phyloP scores from a whole-genome alignment of 768 basidiomycete species.

The Krasilnikovozyma curviuscula region DNA sequence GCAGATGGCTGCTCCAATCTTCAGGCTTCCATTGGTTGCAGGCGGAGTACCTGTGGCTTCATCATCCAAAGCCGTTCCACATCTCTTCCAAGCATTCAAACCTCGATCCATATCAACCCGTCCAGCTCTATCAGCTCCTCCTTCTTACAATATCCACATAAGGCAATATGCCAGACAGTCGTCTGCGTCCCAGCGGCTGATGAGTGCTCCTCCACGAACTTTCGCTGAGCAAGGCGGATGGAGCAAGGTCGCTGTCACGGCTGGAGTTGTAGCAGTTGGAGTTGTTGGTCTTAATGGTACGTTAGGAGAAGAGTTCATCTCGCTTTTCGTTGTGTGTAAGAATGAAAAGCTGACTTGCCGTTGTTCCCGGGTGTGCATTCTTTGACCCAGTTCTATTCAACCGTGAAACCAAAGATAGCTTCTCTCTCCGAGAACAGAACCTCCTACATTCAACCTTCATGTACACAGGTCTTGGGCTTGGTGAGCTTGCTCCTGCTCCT shows the following conservation, averaged over 20 bases:
- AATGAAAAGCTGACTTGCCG: neutral
- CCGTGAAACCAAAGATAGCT: slow-evolving; percentile 52
- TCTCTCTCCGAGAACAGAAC: slow-evolving; percentile 43
- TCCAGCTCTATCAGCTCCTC: too few relatives aligned
- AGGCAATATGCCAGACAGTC: too few relatives aligned
- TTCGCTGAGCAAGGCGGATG: slow-evolving; percentile 4
- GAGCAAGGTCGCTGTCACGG: neutral
- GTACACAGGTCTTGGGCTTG: slow-evolving; percentile 63
- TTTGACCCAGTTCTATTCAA: slow-evolving; percentile 49
- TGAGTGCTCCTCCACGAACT: too few relatives aligned
- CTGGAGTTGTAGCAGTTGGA: neutral
- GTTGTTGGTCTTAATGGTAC: neutral
- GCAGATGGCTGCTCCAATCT: too few relatives aligned
- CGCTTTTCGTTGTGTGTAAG: neutral
- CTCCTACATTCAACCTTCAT: slow-evolving; percentile 60
- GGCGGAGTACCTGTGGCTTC: too few relatives aligned
- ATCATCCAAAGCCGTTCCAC: too few relatives aligned
- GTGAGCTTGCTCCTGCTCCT: neutral
- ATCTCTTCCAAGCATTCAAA: too few relatives aligned
- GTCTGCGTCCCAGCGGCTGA: too few relatives aligned
- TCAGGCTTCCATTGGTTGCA: too few relatives aligned
- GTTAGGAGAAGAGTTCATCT: neutral
- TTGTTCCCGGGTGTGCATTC: slow-evolving; percentile 45
- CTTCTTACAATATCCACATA: too few relatives aligned
- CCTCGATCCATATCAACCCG: too few relatives aligned